Percentiles rank a stretch among this genome's conserved stretches.
phyloP scores from a whole-genome alignment of 805 yeast species.

The Spathaspora hagerdaliae region DNA sequence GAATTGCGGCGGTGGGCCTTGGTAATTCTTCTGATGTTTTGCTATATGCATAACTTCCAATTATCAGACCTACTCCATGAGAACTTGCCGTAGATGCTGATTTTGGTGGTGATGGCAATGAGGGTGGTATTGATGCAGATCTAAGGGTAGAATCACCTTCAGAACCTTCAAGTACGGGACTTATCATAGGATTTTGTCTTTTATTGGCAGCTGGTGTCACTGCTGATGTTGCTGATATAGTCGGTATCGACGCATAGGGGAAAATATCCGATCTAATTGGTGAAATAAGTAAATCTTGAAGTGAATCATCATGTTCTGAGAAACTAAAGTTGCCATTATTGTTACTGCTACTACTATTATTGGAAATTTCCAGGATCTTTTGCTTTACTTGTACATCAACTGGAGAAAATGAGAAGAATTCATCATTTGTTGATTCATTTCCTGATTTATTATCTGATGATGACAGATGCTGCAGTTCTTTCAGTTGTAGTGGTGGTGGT shows the following conservation, averaged over 20 bases:
- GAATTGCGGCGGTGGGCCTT: not conserved
- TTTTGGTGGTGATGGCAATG: slow-evolving; percentile 16
- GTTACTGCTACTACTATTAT: not conserved
- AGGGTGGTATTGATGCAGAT: slow-evolving; percentile 1
- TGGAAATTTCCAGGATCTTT: not conserved
- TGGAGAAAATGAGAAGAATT: not conserved
- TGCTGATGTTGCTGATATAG: too few species aligned
- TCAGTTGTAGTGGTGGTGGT: not conserved
- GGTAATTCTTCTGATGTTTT: slow-evolving; percentile 16
- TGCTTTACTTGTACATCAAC: not conserved
- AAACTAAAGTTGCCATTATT: slow-evolving; percentile 3
- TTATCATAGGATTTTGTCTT: slow-evolving; percentile 6
- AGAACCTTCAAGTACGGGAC: slow-evolving; percentile 14
- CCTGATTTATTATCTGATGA: not conserved
- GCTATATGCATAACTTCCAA: slow-evolving; percentile 26
- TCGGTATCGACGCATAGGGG: slow-evolving; percentile 5
- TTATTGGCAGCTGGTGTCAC: too few species aligned
- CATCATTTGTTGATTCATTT: not conserved
- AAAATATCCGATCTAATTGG: slow-evolving; percentile 3
- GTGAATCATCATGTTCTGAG: slow-evolving; percentile 5
- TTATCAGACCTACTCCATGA: slow-evolving; percentile 20
- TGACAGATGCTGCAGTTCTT: not conserved
- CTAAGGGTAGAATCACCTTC: slow-evolving; percentile 5
- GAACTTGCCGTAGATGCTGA: slow-evolving; percentile 13
- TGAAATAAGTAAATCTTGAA: slow-evolving; percentile 4